These are phyloP conservation scores for Neonectria neomacrospora DNA, from an alignment of 2,329 filamentous ascomycete genomes.

Conservation along the genomic window DNA sequence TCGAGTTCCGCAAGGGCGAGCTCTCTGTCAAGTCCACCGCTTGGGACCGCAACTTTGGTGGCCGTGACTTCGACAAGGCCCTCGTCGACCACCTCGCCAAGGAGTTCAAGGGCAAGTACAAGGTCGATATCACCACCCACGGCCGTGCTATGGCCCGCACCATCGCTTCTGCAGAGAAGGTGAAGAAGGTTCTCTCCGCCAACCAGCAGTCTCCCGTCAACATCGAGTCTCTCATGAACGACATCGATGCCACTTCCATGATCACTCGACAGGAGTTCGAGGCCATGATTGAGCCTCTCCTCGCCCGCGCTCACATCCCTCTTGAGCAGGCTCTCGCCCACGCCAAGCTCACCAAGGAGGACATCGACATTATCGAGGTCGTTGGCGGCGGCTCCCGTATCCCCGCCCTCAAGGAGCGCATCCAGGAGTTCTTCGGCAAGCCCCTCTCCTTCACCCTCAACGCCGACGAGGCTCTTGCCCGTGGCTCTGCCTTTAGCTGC, in stretches of 20 bases:
- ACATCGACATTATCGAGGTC: slow-evolving; percentile 93
- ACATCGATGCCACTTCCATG: slow-evolving; percentile 88
- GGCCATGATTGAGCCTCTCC: slow-evolving; percentile 85
- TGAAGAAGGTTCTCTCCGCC: slow-evolving; percentile 98
- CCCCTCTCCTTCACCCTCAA: slow-evolving; percentile 94
- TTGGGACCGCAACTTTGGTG: slow-evolving; percentile 96
- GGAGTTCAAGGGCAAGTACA: slow-evolving; percentile 98
- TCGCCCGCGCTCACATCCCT: slow-evolving; percentile 76
- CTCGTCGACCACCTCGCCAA: slow-evolving; percentile 93
- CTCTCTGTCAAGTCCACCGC: slow-evolving; percentile 91
- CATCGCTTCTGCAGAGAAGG: slow-evolving; percentile 89
- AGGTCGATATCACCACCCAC: slow-evolving; percentile 93
- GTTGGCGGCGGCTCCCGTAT: slow-evolving; percentile 96
- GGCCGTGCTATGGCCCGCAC: slow-evolving; percentile 90
- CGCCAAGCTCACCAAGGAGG: slow-evolving; percentile 88
- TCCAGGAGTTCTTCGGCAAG: slow-evolving; percentile 94
- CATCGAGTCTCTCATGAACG: slow-evolving; percentile 99
- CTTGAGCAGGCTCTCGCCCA: slow-evolving; percentile 94
- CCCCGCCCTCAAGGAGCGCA: slow-evolving; percentile 88
- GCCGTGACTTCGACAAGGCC: slow-evolving; percentile 95
- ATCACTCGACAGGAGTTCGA: slow-evolving; percentile 96
- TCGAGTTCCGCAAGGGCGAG: slow-evolving; percentile 98
- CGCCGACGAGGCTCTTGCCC: slow-evolving; percentile 95
- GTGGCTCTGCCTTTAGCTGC: slow-evolving; percentile 96
- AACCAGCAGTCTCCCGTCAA: slow-evolving; percentile 93